Evolutionary conservation across 495 filamentous ascomycete genomes (phyloP).

Genomic region (Evernia prunastri): DNA sequence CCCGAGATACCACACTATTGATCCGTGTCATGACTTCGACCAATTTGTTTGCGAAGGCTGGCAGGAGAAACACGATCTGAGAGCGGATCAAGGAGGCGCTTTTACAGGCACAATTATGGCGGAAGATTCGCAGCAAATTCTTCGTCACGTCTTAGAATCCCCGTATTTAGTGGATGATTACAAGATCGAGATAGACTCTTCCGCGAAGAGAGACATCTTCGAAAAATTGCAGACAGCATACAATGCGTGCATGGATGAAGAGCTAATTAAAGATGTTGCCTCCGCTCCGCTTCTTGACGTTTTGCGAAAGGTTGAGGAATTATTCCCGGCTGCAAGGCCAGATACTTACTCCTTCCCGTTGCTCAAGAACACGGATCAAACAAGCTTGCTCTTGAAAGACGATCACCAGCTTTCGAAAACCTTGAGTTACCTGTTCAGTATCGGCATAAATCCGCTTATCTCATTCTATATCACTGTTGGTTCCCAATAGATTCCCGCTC

Average conservation of each 20-base stretch:
- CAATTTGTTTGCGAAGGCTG: slow-evolving; percentile 64
- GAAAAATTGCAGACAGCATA: slow-evolving; percentile 58
- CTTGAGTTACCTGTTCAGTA: slow-evolving; percentile 47
- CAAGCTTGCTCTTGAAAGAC: slow-evolving; percentile 19
- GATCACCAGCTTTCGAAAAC: slow-evolving; percentile 44
- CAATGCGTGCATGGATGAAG: slow-evolving; percentile 58
- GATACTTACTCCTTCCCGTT: neutral
- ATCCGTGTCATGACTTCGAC: slow-evolving; percentile 66
- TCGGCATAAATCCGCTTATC: slow-evolving; percentile 46
- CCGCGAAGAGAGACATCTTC: slow-evolving; percentile 56
- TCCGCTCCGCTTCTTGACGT: slow-evolving; percentile 46
- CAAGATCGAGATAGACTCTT: slow-evolving; percentile 26
- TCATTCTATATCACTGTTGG: slow-evolving; percentile 45
- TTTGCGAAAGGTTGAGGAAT: slow-evolving; percentile 45
- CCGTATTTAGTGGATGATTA: slow-evolving; percentile 42
- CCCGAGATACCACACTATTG: slow-evolving; percentile 54
- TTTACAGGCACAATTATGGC: slow-evolving; percentile 54
- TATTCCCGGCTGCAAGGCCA: slow-evolving; percentile 41
- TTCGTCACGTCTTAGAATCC: slow-evolving; percentile 60
- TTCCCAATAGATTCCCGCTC: neutral
- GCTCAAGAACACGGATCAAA: neutral
- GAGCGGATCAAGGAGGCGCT: slow-evolving; percentile 55
- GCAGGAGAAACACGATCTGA: slow-evolving; percentile 57
- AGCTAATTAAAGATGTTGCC: slow-evolving; percentile 46
- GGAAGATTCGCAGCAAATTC: slow-evolving; percentile 50